A percentile compares a stretch with the other conserved stretches of the same genome.
phyloP scores from a whole-genome alignment of 306 rosid species.

The Pyrus communis region DNA sequence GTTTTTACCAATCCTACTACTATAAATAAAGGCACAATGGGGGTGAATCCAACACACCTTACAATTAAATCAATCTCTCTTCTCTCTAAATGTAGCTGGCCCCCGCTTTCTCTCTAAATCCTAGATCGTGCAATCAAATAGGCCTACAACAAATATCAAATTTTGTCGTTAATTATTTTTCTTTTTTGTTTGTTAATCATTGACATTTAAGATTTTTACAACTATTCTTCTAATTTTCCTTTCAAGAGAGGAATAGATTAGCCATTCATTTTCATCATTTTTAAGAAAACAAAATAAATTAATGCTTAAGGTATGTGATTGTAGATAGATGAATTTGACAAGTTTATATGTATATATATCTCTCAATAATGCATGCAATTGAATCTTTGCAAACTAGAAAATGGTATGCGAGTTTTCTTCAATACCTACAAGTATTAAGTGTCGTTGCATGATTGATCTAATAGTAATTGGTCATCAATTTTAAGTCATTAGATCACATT shows the following conservation, averaged over 20 bases:
- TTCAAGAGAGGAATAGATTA: constrained; percentile 25
- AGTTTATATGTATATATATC: background rate
- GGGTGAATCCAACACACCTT: no score
- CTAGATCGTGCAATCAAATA: no score
- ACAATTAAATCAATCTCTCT: no score
- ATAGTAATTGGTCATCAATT: no score
- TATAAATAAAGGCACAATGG: no score
- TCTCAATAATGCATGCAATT: background rate
- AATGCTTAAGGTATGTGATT: constrained; percentile 20
- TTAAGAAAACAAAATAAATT: constrained; percentile 4
- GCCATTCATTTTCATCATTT: constrained; percentile 16
- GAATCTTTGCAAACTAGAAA: background rate
- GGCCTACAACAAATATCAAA: background rate
- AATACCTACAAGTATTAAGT: background rate
- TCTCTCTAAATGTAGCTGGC: no score
- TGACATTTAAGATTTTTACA: background rate
- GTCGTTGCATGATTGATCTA: background rate
- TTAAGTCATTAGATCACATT: background rate
- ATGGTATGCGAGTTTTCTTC: background rate
- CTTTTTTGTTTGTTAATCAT: constrained; percentile 4
- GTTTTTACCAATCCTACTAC: no score
- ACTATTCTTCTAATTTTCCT: background rate
- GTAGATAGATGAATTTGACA: constrained; percentile 5
- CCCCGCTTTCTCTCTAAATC: no score
- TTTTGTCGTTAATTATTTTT: background rate